Conservation (phyloP, 768 basidiomycete genomes). For the Mycena vulgaris region DNA sequence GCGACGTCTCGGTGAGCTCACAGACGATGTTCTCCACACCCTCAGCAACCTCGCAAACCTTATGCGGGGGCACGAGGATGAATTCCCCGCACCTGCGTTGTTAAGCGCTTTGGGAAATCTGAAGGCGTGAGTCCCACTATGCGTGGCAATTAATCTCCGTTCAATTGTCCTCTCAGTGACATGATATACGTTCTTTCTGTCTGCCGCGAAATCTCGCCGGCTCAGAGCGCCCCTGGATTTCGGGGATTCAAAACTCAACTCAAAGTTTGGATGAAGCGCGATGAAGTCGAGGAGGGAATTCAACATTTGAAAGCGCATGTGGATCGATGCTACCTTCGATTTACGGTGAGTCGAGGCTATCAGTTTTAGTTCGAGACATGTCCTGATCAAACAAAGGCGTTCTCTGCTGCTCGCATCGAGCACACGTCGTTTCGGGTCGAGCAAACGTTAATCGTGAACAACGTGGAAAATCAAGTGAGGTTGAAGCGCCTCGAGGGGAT, state of each 20-base stretch:
- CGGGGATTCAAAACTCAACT: slow-evolving; percentile 10
- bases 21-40: slow-evolving; percentile 6
- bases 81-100: slow-evolving; percentile 15
- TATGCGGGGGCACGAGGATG: neutral
- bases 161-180: neutral
- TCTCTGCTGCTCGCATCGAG: too few relatives aligned
- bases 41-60: slow-evolving; percentile 10
- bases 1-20: neutral
- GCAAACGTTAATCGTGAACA: too few relatives aligned
- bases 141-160: too few relatives aligned
- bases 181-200: slow-evolving; percentile 4
- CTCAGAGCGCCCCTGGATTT: neutral
- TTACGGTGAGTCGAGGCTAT: slow-evolving; percentile 2
- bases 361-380: too few relatives aligned
- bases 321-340: slow-evolving; percentile 18
- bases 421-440: too few relatives aligned
- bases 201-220: neutral
- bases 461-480: neutral
- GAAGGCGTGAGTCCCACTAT: slow-evolving; percentile 5
- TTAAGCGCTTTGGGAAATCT: neutral
- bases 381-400: too few relatives aligned
- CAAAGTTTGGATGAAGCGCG: slow-evolving; percentile 32
- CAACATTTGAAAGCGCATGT: slow-evolving; percentile 23
- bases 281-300: slow-evolving; percentile 27
- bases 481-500: neutral